Conservation (phyloP, 2,329 filamentous ascomycete species). For the Ophiosphaerella herpotricha region DNA sequence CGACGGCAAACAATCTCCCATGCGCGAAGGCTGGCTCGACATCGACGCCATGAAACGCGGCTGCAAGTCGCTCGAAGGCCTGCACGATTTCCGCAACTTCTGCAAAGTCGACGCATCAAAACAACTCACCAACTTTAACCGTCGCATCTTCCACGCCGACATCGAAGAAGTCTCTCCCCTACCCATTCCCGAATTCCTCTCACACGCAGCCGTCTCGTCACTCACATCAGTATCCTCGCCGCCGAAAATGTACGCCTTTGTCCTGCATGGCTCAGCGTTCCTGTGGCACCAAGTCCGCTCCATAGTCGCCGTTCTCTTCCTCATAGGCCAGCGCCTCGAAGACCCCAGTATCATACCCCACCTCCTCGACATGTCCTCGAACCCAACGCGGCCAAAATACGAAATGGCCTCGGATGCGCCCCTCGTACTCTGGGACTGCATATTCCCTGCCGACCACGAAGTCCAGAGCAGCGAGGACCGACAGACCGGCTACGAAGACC, state of each 20-base stretch:
- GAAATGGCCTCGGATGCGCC: constrained; percentile 89
- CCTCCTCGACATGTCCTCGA: constrained; percentile 72
- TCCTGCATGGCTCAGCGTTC: constrained; percentile 88
- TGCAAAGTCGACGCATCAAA: constrained; percentile 92
- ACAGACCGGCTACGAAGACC: constrained; percentile 57
- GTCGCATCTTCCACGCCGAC: constrained; percentile 78
- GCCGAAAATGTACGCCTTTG: constrained; percentile 81
- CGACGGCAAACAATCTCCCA: constrained; percentile 5
- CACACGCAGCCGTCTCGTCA: constrained; percentile 29
- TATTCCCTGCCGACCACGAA: constrained; percentile 67
- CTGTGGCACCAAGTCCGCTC: constrained; percentile 98
- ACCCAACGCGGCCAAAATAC: constrained; percentile 81
- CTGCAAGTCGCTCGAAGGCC: constrained; percentile 77
- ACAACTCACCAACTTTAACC: constrained; percentile 81
- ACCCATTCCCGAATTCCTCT: constrained; percentile 32
- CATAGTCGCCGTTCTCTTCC: constrained; percentile 90
- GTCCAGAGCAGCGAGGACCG: constrained; percentile 45
- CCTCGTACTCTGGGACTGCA: constrained; percentile 93
- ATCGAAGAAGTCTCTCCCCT: constrained; percentile 60
- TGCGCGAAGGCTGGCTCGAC: constrained; percentile 73
- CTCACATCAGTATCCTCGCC: constrained; percentile 6
- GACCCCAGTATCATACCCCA: constrained; percentile 71
- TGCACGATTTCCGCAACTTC: constrained; percentile 95
- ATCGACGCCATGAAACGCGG: constrained; percentile 84
- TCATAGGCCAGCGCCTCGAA: constrained; percentile 88